Evolutionary conservation across 257 asterid genomes (phyloP), one percentile per base, ranked within the genome.

Genomic region (Nicotiana otophora): DNA sequence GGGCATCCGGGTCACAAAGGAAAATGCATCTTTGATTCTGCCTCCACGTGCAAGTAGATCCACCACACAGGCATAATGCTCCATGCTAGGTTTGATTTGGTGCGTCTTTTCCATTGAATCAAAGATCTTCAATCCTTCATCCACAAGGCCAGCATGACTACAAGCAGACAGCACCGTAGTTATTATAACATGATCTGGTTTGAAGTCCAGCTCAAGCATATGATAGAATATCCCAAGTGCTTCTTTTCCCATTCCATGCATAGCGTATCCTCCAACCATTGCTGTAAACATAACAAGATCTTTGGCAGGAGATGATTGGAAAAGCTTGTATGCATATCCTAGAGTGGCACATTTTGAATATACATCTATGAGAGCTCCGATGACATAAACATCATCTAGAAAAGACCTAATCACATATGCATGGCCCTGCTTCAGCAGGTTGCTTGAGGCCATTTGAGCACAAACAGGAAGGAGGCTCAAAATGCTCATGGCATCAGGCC

Each of bases 41-140:
- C 98, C 98, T 31, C 90, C 93, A 81, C 98, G 91, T 19, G 97
- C 94, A 26, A 94, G 91, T 78, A 94, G 96, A 88, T 94, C 97
- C 81, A 94, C 95, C 84, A 91, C 85, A 84, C 98, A 94, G 23
- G 97, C 95, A 72, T 91, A 90, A 58, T 94, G 97, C 86, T 94
- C 98, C 90, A 90, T 89, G 84, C 87, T 88, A 19, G 98, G 95
- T 86, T 88, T 87, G 88, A 92, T 86, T 83, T 57, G 82, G 77
- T 91, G 90, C 64, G 83, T 82, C 86, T 84, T 78, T 58, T 90
- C 87, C 67, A 90, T 87, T 53, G 97, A 93, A 78, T 83, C 75
- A 82, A 94, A 93, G 46, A 94, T 91, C 70, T 70, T 75, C 61
- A 94, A 67, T 19, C 97, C 97, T 84, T 94, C 95, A 80, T 88